Base-by-base conservation (phyloP, 345 rosid species). In the Xanthoceras sorbifolium region DNA sequence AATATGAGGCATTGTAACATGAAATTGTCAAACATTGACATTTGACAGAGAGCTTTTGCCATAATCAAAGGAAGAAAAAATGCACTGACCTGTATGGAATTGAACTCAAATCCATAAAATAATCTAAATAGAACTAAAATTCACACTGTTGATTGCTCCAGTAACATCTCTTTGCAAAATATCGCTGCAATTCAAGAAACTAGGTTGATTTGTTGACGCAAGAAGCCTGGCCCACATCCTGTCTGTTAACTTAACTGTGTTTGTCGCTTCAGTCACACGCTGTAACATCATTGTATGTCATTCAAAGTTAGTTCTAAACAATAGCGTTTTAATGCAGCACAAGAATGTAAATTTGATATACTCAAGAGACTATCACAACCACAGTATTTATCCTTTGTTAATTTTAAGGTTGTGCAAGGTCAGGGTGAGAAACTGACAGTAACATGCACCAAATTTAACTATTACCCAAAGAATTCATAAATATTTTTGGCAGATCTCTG, bases 181-280 rank as follows among this genome's bases (percentile, higher is more conserved):
- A n/a, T 76, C 86, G 65, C 82, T 75, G 74, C 84, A 59, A 75
- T 85, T 85, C 84, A 90, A 77, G 85, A 93, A 95, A 84, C 89
- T 93, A 20, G 98, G 98, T 77, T 94, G 98, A 76, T 93, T 91
- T 28, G 98, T 94, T 22, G 98, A 93, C 48, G 99, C 93, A 72
- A 95, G 96, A 76, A 95, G 91, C 76, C 99, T 91, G 68, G 99
- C 99, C 98, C 98, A 93, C 96, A 88, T 93, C 85, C 99, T 93
- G 70, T 92, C 97, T 0, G 98, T 95, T 80, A 93, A 74, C 83
- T 86, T 93, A 85, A 95, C 93, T 0, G 87, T 93, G 80, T 94
- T 90, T 69, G 82, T 86, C 69, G 85, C 77, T 82, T 89, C 97
- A 17, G 97, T 90, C 81, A 92, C 96, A 20, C 87, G 87, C 99